Evolutionary conservation across 176 grass and related monocot genomes (phyloP), one percentile per base, ranked within the genome.

Genomic region (Luzula sylvatica): DNA sequence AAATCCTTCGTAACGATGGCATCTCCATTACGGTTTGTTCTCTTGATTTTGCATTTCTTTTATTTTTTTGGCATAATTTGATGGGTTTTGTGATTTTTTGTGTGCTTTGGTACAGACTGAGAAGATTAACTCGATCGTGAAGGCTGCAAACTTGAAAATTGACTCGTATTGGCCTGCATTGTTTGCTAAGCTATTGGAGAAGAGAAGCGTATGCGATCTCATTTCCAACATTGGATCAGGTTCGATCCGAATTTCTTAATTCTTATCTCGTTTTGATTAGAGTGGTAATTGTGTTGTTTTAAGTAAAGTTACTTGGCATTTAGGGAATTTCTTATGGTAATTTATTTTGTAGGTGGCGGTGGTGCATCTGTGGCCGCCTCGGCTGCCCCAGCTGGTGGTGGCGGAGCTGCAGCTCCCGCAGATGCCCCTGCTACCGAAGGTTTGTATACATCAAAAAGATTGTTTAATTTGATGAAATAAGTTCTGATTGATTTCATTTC

Each of bases 141-240:
- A 88, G 76, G 76, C 89, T 7, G 76, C 89, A 21, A 80, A 80
- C 66, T 42, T 95, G 73, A 95, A 78, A 66, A 70, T 78, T 0
- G 83, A 95, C 35, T 58, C 80, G 13, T 95, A 84, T 76, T 95
- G 89, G 89, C 70, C 80, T 0, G 24, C 73, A 1, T 83, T 95
- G 49, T 95, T 95, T 65, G 76, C 76, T 47, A 95, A 88, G 69
- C 83, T 95, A 18, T 73, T 95, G 0, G 53, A 76, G 69, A 81
- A 46, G 53, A 57, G 89, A 22, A 88, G 47, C 73, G 83, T 83
- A 0, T 79, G 74, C 1, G 89, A 95, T 29, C 79, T 95, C 42
- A 85, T 88, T 49, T 62, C 75, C 42, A 81, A 76, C 35, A 72
- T 84, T 2, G 83, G 89, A 78, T 84, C 80, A 39, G 89, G 89